phyloP scores from a whole-genome alignment of 2,329 filamentous ascomycete genomes.

The Pestalotiopsis sp. region DNA sequence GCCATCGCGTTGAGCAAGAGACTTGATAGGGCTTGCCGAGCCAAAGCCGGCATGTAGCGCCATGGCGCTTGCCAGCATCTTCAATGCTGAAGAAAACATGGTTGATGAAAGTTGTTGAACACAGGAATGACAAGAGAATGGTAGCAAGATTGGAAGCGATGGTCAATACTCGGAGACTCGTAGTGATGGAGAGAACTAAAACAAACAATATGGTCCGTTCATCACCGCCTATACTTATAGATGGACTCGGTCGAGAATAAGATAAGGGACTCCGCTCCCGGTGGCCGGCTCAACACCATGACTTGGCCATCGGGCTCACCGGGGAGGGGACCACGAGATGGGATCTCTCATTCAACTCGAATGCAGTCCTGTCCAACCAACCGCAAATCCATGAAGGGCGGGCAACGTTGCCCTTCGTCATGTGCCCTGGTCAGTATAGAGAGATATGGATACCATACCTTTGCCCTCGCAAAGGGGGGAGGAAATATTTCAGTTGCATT shows the following conservation, averaged over 20 bases:
- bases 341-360: not conserved
- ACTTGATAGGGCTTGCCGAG: conserved; percentile 3
- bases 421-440: not conserved
- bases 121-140: not conserved
- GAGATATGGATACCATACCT: not conserved
- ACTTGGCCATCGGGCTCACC: not conserved
- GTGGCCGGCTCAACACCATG: not conserved
- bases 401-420: conserved; percentile 5
- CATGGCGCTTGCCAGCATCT: not conserved
- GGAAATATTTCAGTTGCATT: not conserved
- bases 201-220: not conserved
- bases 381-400: not conserved
- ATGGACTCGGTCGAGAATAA: not conserved
- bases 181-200: not conserved
- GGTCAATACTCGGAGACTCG: not conserved
- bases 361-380: not conserved
- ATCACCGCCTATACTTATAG: conserved; percentile 1
- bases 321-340: not conserved
- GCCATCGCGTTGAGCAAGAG: conserved; percentile 24
- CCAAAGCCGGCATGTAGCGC: not conserved
- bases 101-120: not conserved
- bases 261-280: not conserved
- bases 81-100: conserved; percentile 8
- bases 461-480: not conserved
- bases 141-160: not conserved